Base-by-base conservation (phyloP, 1,139 yeast genomes). In the Suhomyces kunorum region DNA sequence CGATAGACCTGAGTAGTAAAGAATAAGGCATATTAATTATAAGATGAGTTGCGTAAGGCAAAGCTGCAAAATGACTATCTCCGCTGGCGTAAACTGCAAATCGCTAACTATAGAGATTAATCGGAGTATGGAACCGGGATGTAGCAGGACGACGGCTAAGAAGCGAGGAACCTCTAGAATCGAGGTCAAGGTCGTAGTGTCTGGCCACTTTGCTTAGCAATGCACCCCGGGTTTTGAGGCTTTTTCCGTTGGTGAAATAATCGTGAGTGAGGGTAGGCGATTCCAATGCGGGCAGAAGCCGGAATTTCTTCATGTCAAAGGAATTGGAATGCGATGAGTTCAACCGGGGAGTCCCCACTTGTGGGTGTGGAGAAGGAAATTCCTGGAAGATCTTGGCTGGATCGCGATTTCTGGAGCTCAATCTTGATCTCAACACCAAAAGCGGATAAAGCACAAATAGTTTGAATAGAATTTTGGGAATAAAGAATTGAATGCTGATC, bases 381-480 rank as follows among this genome's bases (percentile, higher is more conserved):
- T 29, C 34, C 17, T 14, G 27, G 15, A 34, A 34, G 6, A 24
- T 29, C 8, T 22, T 24, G 17, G 19, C 38, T 6, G 40, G 33
- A 25, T 35, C 42, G 5, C 13, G 22, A 17, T 29, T 8, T 8
- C 17, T n/a, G 18, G 23, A 18, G 13, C 27, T 32, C 13, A 30
- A 18, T 33, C 38, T 34, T 33, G 41, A 24, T 22, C 34, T n/a
- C 34, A 32, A 26, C 11, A 36, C 43, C 30, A 45, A 12, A 5
- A 49, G 23, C 3, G 58, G 58, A 37, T 50, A 50, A n/a, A 51
- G 34, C 4, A 54, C 28, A 30, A 53, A 49, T 6, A 50, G 34
- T 28, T 50, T 50, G 27, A 54, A 34, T 8, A 52, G 37, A 6
- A 54, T 43, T 32, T 45, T 54, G 2, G 65, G 64, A 16, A 59